phyloP scores from a whole-genome alignment of 768 basidiomycete genomes.

The Auricularia cornea region DNA sequence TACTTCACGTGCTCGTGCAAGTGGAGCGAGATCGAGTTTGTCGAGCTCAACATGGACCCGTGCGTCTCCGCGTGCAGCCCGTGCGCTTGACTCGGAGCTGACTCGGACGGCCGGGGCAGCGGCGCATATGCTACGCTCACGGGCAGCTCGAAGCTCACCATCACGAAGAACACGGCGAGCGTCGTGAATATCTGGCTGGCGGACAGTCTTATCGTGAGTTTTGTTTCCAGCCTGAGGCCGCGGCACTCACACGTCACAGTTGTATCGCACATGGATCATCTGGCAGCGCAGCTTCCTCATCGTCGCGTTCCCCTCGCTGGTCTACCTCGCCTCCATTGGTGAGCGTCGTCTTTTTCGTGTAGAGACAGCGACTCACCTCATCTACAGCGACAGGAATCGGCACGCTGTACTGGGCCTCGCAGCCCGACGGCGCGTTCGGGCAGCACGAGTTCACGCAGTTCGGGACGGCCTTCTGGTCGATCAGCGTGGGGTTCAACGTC shows the following conservation, averaged over 20 bases:
- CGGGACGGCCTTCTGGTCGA: not conserved
- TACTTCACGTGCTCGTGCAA: no score
- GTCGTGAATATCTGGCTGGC: not conserved
- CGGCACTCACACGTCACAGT: not conserved
- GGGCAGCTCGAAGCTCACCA: no score
- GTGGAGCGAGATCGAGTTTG: no score
- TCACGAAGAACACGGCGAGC: not conserved
- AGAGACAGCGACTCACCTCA: no score
- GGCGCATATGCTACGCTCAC: no score
- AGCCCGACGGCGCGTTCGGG: not conserved
- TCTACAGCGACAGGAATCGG: not conserved
- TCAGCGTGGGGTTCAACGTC: slow-evolving; percentile 26
- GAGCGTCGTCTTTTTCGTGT: no score
- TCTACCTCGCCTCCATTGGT: not conserved
- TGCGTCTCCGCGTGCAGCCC: no score
- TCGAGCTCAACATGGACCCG: no score
- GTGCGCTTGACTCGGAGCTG: no score
- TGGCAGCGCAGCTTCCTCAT: not conserved
- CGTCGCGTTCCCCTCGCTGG: not conserved
- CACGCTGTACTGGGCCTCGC: not conserved
- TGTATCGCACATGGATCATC: not conserved
- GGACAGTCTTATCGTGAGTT: not conserved
- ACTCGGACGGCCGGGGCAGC: no score
- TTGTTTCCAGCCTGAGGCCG: no score
- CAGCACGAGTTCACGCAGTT: not conserved